Evolutionary conservation across 768 basidiomycete genomes (phyloP).

Genomic region (Mycena indigotica): DNA sequence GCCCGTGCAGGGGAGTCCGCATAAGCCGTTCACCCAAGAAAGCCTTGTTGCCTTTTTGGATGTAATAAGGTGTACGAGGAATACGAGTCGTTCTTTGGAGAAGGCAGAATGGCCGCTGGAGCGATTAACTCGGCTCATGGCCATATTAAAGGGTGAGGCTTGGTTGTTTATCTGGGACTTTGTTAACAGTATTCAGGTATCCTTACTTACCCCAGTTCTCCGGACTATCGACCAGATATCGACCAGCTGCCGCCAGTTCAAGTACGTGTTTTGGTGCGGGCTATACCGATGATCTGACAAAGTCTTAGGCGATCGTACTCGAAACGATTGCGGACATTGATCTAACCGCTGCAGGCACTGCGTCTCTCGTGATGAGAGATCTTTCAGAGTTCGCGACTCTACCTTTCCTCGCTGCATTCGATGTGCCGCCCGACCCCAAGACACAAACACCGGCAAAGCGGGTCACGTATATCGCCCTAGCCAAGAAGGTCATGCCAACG

Average conservation of each 20-base stretch:
- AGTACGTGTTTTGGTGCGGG: too few relatives aligned
- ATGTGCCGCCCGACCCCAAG: conserved; percentile 47
- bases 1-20: conserved; percentile 24
- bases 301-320: conserved; percentile 77
- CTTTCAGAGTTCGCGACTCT: conserved; percentile 84
- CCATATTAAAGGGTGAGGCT: conserved; percentile 68
- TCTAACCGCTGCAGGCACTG: conserved; percentile 57
- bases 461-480: conserved; percentile 87
- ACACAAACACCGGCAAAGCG: conserved; percentile 56
- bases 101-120: conserved; percentile 67
- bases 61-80: conserved; percentile 63
- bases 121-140: conserved; percentile 68
- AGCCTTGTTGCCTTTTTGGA: conserved; percentile 81
- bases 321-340: conserved; percentile 71
- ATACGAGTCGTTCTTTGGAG: conserved; percentile 48
- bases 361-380: conserved; percentile 80
- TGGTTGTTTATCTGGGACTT: neutral
- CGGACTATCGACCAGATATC: conserved; percentile 87
- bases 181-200: conserved; percentile 46
- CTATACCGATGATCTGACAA: too few relatives aligned
- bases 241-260: conserved; percentile 76
- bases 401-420: conserved; percentile 83
- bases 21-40: conserved; percentile 75
- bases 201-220: conserved; percentile 77
- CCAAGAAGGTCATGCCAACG: conserved; percentile 85